Base-by-base conservation (phyloP, 176 grass and related monocot genomes). In the Neostapfia colusana region DNA sequence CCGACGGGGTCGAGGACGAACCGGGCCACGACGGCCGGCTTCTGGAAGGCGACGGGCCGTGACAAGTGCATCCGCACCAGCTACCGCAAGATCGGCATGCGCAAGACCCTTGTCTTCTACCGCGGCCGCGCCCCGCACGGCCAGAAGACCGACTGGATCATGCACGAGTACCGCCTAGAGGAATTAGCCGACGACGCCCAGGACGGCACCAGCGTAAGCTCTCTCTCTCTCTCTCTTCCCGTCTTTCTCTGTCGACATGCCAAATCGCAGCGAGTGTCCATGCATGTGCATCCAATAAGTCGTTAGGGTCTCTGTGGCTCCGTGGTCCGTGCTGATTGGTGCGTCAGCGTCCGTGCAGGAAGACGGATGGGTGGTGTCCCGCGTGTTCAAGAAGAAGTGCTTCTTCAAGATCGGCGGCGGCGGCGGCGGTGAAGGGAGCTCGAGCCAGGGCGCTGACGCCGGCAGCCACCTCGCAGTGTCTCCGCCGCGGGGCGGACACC, bases 301-400 rank as follows among this genome's bases (percentile, higher is more conserved):
- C 8, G 0, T 77, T 77, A 77, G 75, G 75, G 75, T 66, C 66
- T 65, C 61, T 77, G 50, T 27, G 4, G 1, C 16, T 20, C 21
- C 9, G 31, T 63, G 38, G 10, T n/a, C n/a, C n/a, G n/a, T 75
- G 37, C 10, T 27, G 4, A 20, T 26, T 20, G 14, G 14, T 60
- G 14, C 1, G 18, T 9, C 7, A 0, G 21, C 10, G 10, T 34
- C 1, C 28, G 49, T 80, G 57, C 86, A 99, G 91, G 95, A 99
- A 70, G 95, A 99, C 53, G 95, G 91, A 64, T 99, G 95, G 95
- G 95, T 99, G 72, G 91, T 85, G 24, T 99, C 91, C 85, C 83
- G 95, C 39, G 95, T 99, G 54, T 99, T 95, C 87, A 99, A 99
- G 87, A 99, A 99, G 88, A 99, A 99, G 80, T 99, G 89, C 57